Percentiles rank a stretch among this genome's conserved stretches.
These are phyloP conservation scores for Rhizoctonia solani DNA, from an alignment of 1,284 basidiomycete genomes.

Conservation along the genomic window DNA sequence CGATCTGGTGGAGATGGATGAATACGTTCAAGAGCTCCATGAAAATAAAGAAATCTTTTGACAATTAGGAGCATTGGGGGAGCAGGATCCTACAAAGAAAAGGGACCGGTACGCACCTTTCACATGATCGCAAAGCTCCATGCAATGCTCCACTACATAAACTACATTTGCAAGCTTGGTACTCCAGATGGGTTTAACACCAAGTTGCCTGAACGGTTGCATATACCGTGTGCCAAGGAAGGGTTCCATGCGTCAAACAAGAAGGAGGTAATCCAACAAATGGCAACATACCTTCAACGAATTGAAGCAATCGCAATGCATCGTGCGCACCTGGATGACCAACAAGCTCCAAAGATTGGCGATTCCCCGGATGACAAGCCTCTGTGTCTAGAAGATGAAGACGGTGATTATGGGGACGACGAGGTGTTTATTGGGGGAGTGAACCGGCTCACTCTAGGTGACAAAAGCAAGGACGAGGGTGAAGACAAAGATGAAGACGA, in stretches of 20 bases:
- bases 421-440: too few species aligned
- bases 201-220: slow-evolving; percentile 35
- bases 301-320: slow-evolving; percentile 33
- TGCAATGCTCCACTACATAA: slow-evolving; percentile 39
- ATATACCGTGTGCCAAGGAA: slow-evolving; percentile 37
- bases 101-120: slow-evolving; percentile 42
- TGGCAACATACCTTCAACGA: slow-evolving; percentile 32
- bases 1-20: slow-evolving; percentile 43
- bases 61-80: slow-evolving; percentile 40
- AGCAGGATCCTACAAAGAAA: neutral
- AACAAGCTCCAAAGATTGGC: too few species aligned
- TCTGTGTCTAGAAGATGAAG: neutral
- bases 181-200: slow-evolving; percentile 37
- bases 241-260: slow-evolving; percentile 34
- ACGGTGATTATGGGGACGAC: too few species aligned
- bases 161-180: slow-evolving; percentile 26
- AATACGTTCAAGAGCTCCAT: slow-evolving; percentile 45
- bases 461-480: neutral
- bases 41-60: slow-evolving; percentile 45
- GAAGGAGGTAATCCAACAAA: slow-evolving; percentile 33
- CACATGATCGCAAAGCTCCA: slow-evolving; percentile 50
- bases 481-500: neutral
- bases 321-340: slow-evolving; percentile 4
- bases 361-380: too few species aligned
- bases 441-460: too few species aligned